Evolutionary conservation across 179 eudicot species (phyloP).

Genomic region (Nepenthes alata): DNA sequence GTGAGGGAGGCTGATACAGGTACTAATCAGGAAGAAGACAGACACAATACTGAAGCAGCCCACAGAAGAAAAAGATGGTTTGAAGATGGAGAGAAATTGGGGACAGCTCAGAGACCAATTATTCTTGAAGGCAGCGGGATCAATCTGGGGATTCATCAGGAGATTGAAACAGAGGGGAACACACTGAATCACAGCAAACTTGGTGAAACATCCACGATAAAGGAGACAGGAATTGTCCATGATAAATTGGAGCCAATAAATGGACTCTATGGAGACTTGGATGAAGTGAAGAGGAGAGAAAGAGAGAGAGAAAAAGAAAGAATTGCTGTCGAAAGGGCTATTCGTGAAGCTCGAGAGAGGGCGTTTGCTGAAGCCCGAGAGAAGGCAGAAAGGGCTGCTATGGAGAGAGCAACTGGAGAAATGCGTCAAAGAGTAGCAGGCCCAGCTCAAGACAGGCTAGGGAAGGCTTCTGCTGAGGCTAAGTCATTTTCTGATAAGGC

Average conservation of each 20-base stretch:
- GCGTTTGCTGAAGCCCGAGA: conserved; percentile 84
- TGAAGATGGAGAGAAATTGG: conserved; percentile 24
- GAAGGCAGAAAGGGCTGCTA: conserved; percentile 81
- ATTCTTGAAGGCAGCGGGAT: conserved; percentile 22
- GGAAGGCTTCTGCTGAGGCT: conserved; percentile 31
- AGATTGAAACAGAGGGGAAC: conserved; percentile 13
- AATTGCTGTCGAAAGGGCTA: conserved; percentile 74
- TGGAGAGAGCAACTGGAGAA: conserved; percentile 70
- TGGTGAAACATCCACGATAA: conserved; percentile 16
- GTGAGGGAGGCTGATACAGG: conserved; percentile 14
- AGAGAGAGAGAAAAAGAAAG: conserved; percentile 69
- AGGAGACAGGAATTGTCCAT: conserved; percentile 20
- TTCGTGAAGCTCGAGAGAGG: conserved; percentile 93
- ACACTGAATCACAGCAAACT: conserved; percentile 15
- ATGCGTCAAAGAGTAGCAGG: conserved; percentile 45
- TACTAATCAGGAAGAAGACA: conserved; percentile 18
- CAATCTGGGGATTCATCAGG: conserved; percentile 18
- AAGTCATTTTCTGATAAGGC: conserved; percentile 47
- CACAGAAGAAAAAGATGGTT: conserved; percentile 30
- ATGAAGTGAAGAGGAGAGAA: conserved; percentile 38
- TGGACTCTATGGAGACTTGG: conserved; percentile 23
- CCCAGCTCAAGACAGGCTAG: conserved; percentile 48
- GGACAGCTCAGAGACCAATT: conserved; percentile 17
- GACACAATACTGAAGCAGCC: conserved; percentile 24
- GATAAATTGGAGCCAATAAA: conserved; percentile 28